These are phyloP conservation scores for Eutypella sp. DNA, from an alignment of 2,329 filamentous ascomycete species.

Conservation along the genomic window DNA sequence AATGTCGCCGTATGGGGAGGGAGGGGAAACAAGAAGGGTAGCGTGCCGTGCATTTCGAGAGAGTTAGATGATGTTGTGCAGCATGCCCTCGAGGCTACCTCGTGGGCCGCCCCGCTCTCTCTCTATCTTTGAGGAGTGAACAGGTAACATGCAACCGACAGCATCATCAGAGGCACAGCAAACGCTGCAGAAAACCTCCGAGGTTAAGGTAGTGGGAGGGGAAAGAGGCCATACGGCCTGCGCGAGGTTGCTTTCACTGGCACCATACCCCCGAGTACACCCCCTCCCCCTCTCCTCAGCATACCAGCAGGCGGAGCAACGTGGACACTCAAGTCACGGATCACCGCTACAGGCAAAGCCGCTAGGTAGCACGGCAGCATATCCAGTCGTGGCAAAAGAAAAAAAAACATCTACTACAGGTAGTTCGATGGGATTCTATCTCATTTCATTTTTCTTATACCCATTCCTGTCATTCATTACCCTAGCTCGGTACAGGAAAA, in stretches of 20 bases:
- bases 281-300: not conserved
- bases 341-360: conserved; percentile 9
- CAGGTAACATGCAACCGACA: conserved; percentile 1
- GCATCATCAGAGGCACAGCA: not conserved
- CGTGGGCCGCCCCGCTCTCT: conserved; percentile 4
- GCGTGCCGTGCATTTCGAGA: conserved; percentile 10
- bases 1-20: not conserved
- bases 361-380: conserved; percentile 18
- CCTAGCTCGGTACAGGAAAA: conserved; percentile 21
- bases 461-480: conserved; percentile 18
- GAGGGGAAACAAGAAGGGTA: not conserved
- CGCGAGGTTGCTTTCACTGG: too few relatives aligned
- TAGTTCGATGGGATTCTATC: not conserved
- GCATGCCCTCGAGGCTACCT: conserved; percentile 15
- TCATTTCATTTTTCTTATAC: not conserved
- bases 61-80: conserved; percentile 21
- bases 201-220: too few relatives aligned
- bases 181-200: not conserved
- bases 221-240: too few relatives aligned
- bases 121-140: too few relatives aligned
- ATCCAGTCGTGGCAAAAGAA: conserved; percentile 17
- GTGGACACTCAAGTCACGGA: conserved; percentile 4
- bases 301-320: not conserved
- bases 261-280: not conserved
- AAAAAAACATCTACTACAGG: conserved; percentile 15